Evolutionary conservation across 2,329 filamentous ascomycete genomes (phyloP), one percentile per base, ranked within the genome.

Genomic region (Metarhizium robertsii): DNA sequence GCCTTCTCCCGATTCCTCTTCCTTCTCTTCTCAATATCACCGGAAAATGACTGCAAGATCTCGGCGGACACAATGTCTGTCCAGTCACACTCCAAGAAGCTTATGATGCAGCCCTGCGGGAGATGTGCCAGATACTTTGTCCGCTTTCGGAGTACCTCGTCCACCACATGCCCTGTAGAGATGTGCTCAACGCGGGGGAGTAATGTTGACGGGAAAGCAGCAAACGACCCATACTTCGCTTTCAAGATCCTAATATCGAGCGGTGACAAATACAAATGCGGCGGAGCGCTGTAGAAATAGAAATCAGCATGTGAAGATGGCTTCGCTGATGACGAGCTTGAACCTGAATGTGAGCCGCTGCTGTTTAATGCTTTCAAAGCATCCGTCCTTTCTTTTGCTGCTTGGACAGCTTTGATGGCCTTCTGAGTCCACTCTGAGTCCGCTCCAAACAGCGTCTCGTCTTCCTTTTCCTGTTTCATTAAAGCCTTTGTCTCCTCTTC

Each of bases 41-140:
- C 72, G n/a, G 79, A 76, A 70, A 96, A 96, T 1, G 79, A 79
- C 43, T 84, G 84, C n/a, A 96, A 75, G 3, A 89, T 80, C 52
- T 89, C 86, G 1, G 84, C 78, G 3, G 84, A 79, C 5, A 96
- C 88, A 42, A 94, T 88, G 61, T 95, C 91, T 3, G 89, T 91
- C 92, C 92, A 96, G 68, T 96, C 91, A 66, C 92, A 96, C 71
- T 96, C 92, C 1, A 96, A 71, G 64, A 96, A 96, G 61, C 80
- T 90, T 46, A 96, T 88, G 61, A 95, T 87, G 67, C 91, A 96
- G n/a, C 92, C 92, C 52, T 88, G 85, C 0, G 92, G 92, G 6
- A 96, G 78, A 69, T 96, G 92, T 1, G 84, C 83, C 3, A 96
- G 79, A 61, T 96, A 96, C 67, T 94, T 95, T 55, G 89, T 85